Base-by-base conservation (phyloP, 2,329 filamentous ascomycete genomes). In the Cryphonectria naterciae region DNA sequence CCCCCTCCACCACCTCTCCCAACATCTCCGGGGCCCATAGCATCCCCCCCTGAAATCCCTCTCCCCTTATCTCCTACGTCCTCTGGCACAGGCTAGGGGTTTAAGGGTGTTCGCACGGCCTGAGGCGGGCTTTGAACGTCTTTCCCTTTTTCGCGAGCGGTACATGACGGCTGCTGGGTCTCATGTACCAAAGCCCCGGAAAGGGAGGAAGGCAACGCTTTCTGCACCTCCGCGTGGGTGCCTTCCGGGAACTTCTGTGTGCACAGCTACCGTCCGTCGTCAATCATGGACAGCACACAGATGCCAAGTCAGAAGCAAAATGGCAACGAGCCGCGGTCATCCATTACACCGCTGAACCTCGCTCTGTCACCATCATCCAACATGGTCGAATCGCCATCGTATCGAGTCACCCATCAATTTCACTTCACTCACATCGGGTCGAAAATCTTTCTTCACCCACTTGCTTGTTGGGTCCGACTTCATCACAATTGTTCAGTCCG, bases 161-260 rank as follows among this genome's bases (percentile, higher is more conserved):
- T 28, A 58, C 54, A 68, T 37, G 61, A 61, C 61, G 64, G 68
- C 54, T 68, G 58, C 65, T 68, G 60, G 58, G 41, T 8, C 64
- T 70, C 68, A 70, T 65, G 67, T 65, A 25, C 17, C 62, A 46
- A 58, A 62, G 28, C 32, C 56, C 63, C 46, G 46, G 46, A 58
- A 64, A 58, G 19, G 68, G 68, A 67, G 68, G 64, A 70, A 49
- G 43, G 58, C 66, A 65, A 67, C 56, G 68, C 46, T 65, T 67
- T 70, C 68, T 70, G 68, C 64, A 70, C 68, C 64, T 70, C 68
- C 68, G 66, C 49, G 68, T 64, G 64, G 68, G 46, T 70, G 46
- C 66, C 56, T 64, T 67, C 68, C 68, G 68, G 68, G 68, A 67
- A 64, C 68, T 70, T 67, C 64, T 67, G 68, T 58, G 63, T 56